Conservation (phyloP, 1,284 basidiomycete genomes). For the Waitea zeae region DNA sequence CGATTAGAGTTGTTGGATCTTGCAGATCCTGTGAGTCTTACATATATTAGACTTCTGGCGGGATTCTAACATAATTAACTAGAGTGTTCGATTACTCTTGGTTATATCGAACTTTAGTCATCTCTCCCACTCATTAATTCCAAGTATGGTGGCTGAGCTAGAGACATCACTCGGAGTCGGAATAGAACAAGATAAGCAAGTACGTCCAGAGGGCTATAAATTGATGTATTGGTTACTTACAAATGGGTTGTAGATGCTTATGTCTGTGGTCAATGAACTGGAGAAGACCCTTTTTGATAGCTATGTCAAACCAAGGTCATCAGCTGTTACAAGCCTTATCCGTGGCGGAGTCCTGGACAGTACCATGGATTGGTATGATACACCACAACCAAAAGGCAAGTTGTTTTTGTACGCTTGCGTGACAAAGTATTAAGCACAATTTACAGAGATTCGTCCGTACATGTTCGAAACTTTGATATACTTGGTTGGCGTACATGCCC, state of each 20-base stretch:
- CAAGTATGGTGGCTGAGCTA: constrained; percentile 68
- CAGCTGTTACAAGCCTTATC: constrained; percentile 50
- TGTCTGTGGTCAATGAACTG: constrained; percentile 66
- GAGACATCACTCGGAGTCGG: constrained; percentile 63
- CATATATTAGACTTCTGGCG: constrained; percentile 5
- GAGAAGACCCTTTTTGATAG: constrained; percentile 81
- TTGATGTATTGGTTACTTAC: background rate
- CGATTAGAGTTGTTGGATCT: constrained; percentile 40
- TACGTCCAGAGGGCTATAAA: constrained; percentile 12
- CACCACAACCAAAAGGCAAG: constrained; percentile 74
- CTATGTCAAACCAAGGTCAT: constrained; percentile 68
- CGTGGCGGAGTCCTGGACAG: constrained; percentile 65
- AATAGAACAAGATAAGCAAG: constrained; percentile 62
- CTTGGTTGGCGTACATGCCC: constrained; percentile 85
- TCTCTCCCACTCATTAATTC: constrained; percentile 55
- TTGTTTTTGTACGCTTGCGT: constrained; percentile 2
- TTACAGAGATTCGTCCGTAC: constrained; percentile 80
- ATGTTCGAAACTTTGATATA: constrained; percentile 83
- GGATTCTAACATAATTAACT: constrained; percentile 1
- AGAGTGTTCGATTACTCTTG: constrained; percentile 81
- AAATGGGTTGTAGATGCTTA: constrained; percentile 33
- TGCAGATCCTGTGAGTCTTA: constrained; percentile 34
- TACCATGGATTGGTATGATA: constrained; percentile 83
- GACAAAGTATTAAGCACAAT: background rate
- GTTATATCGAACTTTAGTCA: constrained; percentile 84